A percentile compares a stretch with the other conserved stretches of the same genome.
Evolutionary conservation across 129 eudicot genomes (phyloP).

Genomic region (Flaveria robusta): DNA sequence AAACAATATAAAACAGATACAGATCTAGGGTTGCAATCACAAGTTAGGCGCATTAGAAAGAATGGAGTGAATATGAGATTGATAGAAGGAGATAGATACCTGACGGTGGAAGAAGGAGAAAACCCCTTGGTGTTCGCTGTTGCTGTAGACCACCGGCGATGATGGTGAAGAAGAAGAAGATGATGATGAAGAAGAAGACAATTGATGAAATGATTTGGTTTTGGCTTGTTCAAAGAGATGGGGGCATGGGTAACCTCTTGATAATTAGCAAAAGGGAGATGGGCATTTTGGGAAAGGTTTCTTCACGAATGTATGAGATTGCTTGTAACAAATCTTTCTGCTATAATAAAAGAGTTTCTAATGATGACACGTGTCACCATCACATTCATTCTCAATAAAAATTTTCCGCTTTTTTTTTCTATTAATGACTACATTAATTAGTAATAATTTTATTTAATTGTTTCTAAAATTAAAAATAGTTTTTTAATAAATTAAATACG

Average conservation of each 20-base stretch:
- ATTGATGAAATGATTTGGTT: slow-evolving; percentile 34
- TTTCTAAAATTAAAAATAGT: no score
- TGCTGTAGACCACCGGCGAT: slow-evolving; percentile 13
- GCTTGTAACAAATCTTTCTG: no score
- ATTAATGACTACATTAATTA: no score
- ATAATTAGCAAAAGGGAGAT: slow-evolving; percentile 3
- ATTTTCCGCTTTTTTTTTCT: no score
- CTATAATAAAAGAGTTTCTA: no score
- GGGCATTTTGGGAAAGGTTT: slow-evolving; percentile 21
- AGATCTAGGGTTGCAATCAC: slow-evolving; percentile 43
- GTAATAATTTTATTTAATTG: no score
- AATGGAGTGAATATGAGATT: slow-evolving; percentile 3
- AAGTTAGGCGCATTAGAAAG: slow-evolving; percentile 27
- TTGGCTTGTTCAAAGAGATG: slow-evolving; percentile 22
- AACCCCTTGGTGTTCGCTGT: no score
- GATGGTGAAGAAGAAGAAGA: slow-evolving; percentile 24
- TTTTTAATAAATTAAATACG: no score
- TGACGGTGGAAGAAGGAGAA: slow-evolving; percentile 31
- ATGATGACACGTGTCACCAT: no score
- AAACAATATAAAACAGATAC: neutral
- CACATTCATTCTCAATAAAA: no score
- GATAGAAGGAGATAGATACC: slow-evolving; percentile 23
- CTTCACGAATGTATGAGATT: neutral
- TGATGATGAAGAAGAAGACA: no score
- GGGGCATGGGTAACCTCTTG: slow-evolving; percentile 21